Percentiles rank a stretch among this genome's conserved stretches.
phyloP scores from a whole-genome alignment of 2,329 filamentous ascomycete species.

The Scytalidium lignicola region DNA sequence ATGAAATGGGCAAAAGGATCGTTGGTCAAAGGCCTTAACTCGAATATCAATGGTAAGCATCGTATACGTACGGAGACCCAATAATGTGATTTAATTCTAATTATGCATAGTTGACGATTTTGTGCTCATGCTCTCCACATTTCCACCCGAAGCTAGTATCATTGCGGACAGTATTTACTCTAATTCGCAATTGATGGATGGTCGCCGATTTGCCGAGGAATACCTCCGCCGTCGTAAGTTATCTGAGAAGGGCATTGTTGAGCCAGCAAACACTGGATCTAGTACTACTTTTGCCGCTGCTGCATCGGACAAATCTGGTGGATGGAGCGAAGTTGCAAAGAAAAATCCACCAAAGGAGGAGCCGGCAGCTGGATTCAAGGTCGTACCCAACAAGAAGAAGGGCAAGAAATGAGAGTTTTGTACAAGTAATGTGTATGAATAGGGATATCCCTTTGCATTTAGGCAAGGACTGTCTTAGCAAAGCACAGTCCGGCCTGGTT shows the following conservation, averaged over 20 bases:
- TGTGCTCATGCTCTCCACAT: slow-evolving; percentile 66
- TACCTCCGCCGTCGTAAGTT: slow-evolving; percentile 90
- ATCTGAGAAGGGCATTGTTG: slow-evolving; percentile 85
- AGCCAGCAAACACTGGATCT: slow-evolving; percentile 53
- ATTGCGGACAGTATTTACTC: slow-evolving; percentile 89
- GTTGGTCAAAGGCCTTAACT: slow-evolving; percentile 67
- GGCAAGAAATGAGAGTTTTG: slow-evolving; percentile 56
- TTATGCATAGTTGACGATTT: slow-evolving; percentile 58
- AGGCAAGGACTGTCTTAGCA: neutral
- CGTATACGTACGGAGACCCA: neutral
- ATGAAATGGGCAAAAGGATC: slow-evolving; percentile 85
- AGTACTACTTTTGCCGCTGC: slow-evolving; percentile 37
- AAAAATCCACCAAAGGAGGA: slow-evolving; percentile 58
- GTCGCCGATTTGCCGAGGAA: slow-evolving; percentile 88
- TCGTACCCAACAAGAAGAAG: slow-evolving; percentile 91
- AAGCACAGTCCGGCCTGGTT: neutral
- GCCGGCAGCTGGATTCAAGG: slow-evolving; percentile 63
- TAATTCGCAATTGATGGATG: slow-evolving; percentile 84
- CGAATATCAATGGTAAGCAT: slow-evolving; percentile 60
- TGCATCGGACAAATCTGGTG: slow-evolving; percentile 47
- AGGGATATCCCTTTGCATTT: neutral
- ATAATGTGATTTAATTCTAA: slow-evolving; percentile 26
- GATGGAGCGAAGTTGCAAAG: slow-evolving; percentile 97
- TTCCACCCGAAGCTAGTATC: slow-evolving; percentile 72
- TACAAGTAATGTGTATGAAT: neutral